Evolutionary conservation across 139 green algal species (phyloP).

Genomic region (Coccomyxa sp.): DNA sequence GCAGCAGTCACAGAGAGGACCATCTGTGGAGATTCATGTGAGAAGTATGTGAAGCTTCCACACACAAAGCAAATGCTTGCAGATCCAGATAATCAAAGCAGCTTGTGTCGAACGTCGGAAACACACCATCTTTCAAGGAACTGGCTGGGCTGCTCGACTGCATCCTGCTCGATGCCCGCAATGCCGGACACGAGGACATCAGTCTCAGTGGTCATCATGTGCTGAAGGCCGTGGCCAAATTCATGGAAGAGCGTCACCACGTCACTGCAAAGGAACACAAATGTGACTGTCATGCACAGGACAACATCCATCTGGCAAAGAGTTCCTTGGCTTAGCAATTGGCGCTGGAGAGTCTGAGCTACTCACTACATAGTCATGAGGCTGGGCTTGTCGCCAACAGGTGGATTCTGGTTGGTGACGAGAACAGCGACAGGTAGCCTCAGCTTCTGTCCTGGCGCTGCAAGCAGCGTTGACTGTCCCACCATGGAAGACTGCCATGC

Average conservation of each 20-base stretch:
- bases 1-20: background rate
- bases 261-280: slow-evolving; percentile 31
- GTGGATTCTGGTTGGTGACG: slow-evolving; percentile 91
- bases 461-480: slow-evolving; percentile 49
- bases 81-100: background rate
- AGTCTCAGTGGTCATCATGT: slow-evolving; percentile 89
- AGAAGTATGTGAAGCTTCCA: background rate
- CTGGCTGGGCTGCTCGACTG: slow-evolving; percentile 46
- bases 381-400: slow-evolving; percentile 78
- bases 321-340: background rate
- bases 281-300: background rate
- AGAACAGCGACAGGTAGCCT: slow-evolving; percentile 94
- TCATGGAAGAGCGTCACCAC: slow-evolving; percentile 98
- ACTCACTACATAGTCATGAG: slow-evolving; percentile 88
- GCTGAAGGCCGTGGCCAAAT: slow-evolving; percentile 88
- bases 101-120: background rate
- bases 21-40: slow-evolving; percentile 22
- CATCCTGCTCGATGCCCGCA: slow-evolving; percentile 88
- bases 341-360: background rate
- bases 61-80: background rate
- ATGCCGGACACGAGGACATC: slow-evolving; percentile 88
- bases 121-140: slow-evolving; percentile 76
- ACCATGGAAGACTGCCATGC: slow-evolving; percentile 90
- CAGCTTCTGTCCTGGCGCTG: slow-evolving; percentile 32
- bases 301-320: background rate